These are phyloP conservation scores for Acanthamoeba royreba DNA, from an alignment of 208 protist genomes.

Conservation along the genomic window DNA sequence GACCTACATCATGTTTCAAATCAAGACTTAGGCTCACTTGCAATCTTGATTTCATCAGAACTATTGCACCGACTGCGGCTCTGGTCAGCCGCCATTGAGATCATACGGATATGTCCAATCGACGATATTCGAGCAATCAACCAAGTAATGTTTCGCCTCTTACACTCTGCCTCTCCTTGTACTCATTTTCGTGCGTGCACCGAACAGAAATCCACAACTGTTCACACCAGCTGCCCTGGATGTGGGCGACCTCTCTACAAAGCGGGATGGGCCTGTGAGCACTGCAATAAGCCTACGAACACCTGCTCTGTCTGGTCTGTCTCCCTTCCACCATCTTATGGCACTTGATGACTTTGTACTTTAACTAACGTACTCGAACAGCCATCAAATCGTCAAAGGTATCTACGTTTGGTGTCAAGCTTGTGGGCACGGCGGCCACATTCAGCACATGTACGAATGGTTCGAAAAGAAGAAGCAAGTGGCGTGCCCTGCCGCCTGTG, in stretches of 20 bases:
- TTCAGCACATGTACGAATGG: constrained; percentile 45
- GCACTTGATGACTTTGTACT: neutral
- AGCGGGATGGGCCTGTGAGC: neutral
- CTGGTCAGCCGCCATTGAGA: neutral
- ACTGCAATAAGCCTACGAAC: constrained; percentile 32
- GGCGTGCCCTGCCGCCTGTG: constrained; percentile 1
- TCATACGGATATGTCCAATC: neutral
- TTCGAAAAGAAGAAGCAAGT: constrained; percentile 29
- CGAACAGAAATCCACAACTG: constrained; percentile 39
- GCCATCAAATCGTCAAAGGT: constrained; percentile 8
- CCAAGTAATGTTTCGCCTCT: neutral
- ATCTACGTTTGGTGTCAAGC: constrained; percentile 48
- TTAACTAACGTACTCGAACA: neutral
- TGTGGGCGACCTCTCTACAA: constrained; percentile 19
- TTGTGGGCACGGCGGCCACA: constrained; percentile 41
- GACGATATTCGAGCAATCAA: constrained; percentile 43
- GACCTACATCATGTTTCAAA: no score
- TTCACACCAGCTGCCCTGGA: constrained; percentile 29
- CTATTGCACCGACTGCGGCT: constrained; percentile 6
- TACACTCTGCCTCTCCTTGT: neutral
- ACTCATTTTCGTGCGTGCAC: no score
- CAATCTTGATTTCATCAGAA: neutral
- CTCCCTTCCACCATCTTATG: neutral
- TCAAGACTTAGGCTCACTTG: neutral
- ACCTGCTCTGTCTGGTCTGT: neutral